Evolutionary conservation across 2,329 filamentous ascomycete species (phyloP).

Genomic region (Fonsecaea monophora): DNA sequence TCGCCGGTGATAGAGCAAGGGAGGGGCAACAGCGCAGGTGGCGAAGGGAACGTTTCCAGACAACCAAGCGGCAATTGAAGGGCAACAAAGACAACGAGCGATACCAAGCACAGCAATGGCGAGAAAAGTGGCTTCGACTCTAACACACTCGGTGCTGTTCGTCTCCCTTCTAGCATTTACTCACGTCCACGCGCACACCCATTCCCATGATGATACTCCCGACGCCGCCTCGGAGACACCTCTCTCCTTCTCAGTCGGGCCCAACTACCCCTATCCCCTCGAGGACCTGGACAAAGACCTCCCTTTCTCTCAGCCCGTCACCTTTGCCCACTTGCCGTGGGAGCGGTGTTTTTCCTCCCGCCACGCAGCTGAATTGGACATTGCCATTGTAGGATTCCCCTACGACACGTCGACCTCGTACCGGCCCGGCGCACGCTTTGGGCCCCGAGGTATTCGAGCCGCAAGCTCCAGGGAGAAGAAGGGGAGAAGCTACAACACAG

Average conservation of each 20-base stretch:
- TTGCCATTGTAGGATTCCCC: conserved; percentile 45
- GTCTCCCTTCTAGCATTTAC: not conserved
- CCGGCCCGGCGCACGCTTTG: conserved; percentile 45
- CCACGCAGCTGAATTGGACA: conserved; percentile 41
- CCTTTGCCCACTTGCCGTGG: conserved; percentile 43
- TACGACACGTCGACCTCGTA: conserved; percentile 46
- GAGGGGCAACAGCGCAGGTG: not conserved
- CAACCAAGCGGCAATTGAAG: not conserved
- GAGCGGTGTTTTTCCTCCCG: conserved; percentile 41
- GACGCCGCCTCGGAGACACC: conserved; percentile 9
- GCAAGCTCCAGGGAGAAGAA: conserved; percentile 43
- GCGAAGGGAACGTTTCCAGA: not conserved
- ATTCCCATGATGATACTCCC: not conserved
- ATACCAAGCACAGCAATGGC: not conserved
- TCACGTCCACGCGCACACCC: not conserved
- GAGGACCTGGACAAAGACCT: conserved; percentile 44
- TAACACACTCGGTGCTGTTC: not conserved
- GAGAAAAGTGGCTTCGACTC: not conserved
- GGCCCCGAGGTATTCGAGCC: conserved; percentile 44
- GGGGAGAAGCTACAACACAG: conserved; percentile 42
- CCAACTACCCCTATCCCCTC: conserved; percentile 39
- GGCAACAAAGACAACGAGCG: not conserved
- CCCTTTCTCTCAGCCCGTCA: conserved; percentile 44
- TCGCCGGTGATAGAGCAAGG: not conserved
- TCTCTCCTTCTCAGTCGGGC: conserved; percentile 33